These are phyloP conservation scores for Mycena chlorophos DNA, from an alignment of 768 basidiomycete species.

Conservation along the genomic window DNA sequence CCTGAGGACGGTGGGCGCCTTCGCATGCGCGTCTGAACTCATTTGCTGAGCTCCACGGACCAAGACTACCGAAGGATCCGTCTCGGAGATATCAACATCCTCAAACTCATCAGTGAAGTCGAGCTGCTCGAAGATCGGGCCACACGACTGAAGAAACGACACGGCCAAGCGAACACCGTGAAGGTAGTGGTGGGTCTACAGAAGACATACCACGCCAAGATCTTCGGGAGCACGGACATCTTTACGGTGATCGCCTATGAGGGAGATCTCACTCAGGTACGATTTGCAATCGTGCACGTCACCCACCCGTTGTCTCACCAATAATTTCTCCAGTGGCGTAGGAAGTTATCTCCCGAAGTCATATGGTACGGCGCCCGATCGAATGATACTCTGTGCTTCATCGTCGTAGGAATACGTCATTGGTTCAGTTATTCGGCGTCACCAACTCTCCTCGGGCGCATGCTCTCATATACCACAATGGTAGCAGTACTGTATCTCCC, in stretches of 20 bases:
- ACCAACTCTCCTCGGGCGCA: neutral
- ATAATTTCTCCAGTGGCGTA: neutral
- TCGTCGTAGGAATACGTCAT: neutral
- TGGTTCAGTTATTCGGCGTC: neutral
- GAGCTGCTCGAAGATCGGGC: neutral
- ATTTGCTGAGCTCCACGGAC: too few species aligned
- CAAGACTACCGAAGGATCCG: neutral
- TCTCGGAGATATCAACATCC: neutral
- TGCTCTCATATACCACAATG: neutral
- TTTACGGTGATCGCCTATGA: neutral
- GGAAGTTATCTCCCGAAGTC: neutral
- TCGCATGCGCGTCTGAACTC: too few species aligned
- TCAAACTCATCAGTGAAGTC: neutral
- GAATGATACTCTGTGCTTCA: too few species aligned
- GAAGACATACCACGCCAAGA: neutral
- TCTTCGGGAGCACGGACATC: neutral
- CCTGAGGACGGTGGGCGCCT: too few species aligned
- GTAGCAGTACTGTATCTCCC: neutral
- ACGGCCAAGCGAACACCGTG: neutral
- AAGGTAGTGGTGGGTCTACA: neutral
- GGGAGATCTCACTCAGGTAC: neutral
- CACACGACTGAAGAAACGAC: neutral
- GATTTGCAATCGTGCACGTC: neutral
- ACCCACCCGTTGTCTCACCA: neutral
- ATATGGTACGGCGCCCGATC: neutral